Evolutionary conservation across 306 rosid genomes (phyloP), one percentile per base, ranked within the genome.

Genomic region (Vicia faba): DNA sequence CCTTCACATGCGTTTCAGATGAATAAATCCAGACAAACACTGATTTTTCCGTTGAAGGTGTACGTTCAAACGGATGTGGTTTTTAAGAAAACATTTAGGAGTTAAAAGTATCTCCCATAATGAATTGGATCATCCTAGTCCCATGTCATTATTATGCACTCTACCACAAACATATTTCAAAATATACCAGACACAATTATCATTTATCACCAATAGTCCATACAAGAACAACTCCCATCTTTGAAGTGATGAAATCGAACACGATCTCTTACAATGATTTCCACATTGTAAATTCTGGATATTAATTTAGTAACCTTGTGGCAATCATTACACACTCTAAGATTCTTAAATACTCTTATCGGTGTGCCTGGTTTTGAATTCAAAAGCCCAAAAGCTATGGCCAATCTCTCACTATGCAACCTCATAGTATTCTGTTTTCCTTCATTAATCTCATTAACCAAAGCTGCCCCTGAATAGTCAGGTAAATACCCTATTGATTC

Each of bases 341-440:
- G 91, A 68, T 88, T 91, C 83, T 88, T 87, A 68, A 88, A 85
- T 41, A 87, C 83, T 20, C 87, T 85, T 13, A 87, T 75, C 0
- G 83, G 38, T 57, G 73, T 19, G 29, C 89, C 85, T 3, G 84
- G 68, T 65, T 62, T 83, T 71, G 67, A 79, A 40, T 43, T 88
- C 33, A 88, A 61, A n/a, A 86, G 76, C 51, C 96, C 96, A 49
- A 81, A 88, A 49, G 91, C 87, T 73, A 88, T 71, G 79, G 96
- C 96, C 33, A 88, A 53, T 82, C 88, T 84, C 83, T 89, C 96
- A 49, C 91, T 85, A 26, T 91, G 97, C 79, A 79, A 59, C 71
- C 78, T 72, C 50, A 85, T 66, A 71, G 84, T 82, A 40, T 67
- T 66, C 44, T 64, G 61, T 73, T 80, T 91, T 40, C 73, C 78